Percentiles rank a stretch among this genome's conserved stretches.
Evolutionary conservation across 176 grass and related monocot species (phyloP).

Genomic region (Oryza glumipatula): DNA sequence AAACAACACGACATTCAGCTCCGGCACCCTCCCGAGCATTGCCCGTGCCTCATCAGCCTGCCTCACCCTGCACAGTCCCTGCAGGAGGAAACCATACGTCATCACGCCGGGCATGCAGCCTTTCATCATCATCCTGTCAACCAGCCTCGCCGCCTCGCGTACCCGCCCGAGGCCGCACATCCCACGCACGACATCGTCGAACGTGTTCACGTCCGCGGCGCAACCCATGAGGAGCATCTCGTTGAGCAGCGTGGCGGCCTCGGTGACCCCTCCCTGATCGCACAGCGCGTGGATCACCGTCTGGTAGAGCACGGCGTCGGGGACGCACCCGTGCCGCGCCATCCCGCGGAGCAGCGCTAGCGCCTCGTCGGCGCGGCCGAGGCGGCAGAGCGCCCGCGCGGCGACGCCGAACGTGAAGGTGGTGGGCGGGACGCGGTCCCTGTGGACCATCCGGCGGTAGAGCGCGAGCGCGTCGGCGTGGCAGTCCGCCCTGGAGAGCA

Average conservation of each 20-base stretch:
- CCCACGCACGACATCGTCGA: conserved; percentile 64
- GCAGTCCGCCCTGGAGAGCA: conserved; percentile 59
- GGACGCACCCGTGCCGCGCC: conserved; percentile 77
- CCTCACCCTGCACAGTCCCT: conserved; percentile 59
- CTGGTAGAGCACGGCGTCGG: conserved; percentile 80
- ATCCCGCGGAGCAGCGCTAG: conserved; percentile 66
- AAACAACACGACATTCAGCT: conserved; percentile 73
- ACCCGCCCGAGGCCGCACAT: conserved; percentile 59
- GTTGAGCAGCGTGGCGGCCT: conserved; percentile 70
- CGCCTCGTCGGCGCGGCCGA: conserved; percentile 60
- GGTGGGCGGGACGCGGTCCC: conserved; percentile 61
- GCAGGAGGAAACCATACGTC: conserved; percentile 76
- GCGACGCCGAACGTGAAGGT: conserved; percentile 72
- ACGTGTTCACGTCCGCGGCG: conserved; percentile 63
- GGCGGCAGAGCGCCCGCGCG: conserved; percentile 63
- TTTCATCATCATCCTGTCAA: conserved; percentile 78
- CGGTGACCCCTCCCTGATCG: conserved; percentile 49
- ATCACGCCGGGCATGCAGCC: conserved; percentile 53
- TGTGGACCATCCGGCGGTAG: conserved; percentile 71
- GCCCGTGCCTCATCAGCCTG: conserved; percentile 62
- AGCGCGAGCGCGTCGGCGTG: conserved; percentile 51
- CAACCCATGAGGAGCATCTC: conserved; percentile 94
- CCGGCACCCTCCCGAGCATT: conserved; percentile 57
- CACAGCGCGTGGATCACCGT: conserved; percentile 70
- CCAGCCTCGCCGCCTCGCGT: conserved; percentile 62